Evolutionary conservation across 306 rosid genomes (phyloP).

Genomic region (Quercus glauca): DNA sequence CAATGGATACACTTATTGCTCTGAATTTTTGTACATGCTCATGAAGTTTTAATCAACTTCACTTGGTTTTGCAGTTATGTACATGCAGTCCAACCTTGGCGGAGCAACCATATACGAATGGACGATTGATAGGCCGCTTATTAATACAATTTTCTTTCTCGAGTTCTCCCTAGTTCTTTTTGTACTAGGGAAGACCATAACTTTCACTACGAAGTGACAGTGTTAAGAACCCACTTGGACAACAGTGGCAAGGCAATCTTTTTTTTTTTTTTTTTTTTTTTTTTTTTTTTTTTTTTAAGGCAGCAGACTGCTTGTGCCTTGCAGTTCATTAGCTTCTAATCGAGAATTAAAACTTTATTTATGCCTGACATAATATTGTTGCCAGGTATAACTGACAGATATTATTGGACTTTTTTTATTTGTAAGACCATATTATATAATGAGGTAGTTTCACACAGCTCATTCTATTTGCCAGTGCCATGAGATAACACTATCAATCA

Average conservation of each 20-base stretch:
- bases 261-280: too few relatives aligned
- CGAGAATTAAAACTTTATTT: too few relatives aligned
- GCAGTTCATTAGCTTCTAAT: too few relatives aligned
- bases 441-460: too few relatives aligned
- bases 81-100: constrained; percentile 33
- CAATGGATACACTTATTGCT: neutral
- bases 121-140: constrained; percentile 40
- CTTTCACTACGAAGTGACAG: constrained; percentile 17
- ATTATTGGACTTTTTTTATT: too few relatives aligned
- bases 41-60: neutral
- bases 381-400: too few relatives aligned
- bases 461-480: too few relatives aligned
- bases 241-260: neutral
- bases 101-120: constrained; percentile 42
- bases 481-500: too few relatives aligned
- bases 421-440: too few relatives aligned
- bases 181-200: constrained; percentile 48
- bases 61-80: constrained; percentile 30
- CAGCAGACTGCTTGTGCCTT: neutral
- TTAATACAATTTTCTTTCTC: constrained; percentile 34
- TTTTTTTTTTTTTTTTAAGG: neutral
- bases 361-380: too few relatives aligned
- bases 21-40: neutral
- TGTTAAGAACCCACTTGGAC: neutral
- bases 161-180: constrained; percentile 44